phyloP scores from a whole-genome alignment of 106 monocot genomes.

The Amphibolis antarctica region DNA sequence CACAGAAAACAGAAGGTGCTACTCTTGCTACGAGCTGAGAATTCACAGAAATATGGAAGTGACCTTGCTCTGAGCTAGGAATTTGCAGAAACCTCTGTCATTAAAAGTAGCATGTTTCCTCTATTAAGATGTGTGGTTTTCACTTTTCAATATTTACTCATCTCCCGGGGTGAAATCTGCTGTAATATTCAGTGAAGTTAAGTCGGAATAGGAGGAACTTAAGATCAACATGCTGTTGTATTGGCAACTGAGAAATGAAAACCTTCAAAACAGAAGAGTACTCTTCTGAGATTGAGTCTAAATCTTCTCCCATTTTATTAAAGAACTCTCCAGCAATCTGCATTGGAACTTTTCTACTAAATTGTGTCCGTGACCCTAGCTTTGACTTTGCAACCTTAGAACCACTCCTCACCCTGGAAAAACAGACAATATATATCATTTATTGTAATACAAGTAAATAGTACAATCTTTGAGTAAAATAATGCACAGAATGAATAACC shows the following conservation, averaged over 20 bases:
- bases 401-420: conserved; percentile 44
- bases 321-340: conserved; percentile 56
- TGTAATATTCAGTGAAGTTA: conserved; percentile 95
- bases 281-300: conserved; percentile 61
- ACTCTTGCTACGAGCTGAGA: no score
- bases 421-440: no score
- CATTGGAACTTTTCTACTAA: conserved; percentile 49
- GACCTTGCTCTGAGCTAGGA: no score
- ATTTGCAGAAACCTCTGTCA: background rate
- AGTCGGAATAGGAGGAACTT: conserved; percentile 89
- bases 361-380: conserved; percentile 27
- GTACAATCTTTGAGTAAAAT: no score
- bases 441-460: no score
- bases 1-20: background rate
- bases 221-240: conserved; percentile 93
- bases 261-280: conserved; percentile 70
- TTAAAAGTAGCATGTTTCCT: background rate
- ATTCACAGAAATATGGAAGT: background rate
- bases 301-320: conserved; percentile 62
- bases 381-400: conserved; percentile 21
- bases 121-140: background rate
- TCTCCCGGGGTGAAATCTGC: conserved; percentile 27
- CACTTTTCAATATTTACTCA: conserved; percentile 6
- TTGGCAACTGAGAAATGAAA: conserved; percentile 78
- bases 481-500: no score